A percentile compares a stretch with the other conserved stretches of the same genome.
Conservation (phyloP, 352 stramenopile genomes). For the Peronospora belbahrii region DNA sequence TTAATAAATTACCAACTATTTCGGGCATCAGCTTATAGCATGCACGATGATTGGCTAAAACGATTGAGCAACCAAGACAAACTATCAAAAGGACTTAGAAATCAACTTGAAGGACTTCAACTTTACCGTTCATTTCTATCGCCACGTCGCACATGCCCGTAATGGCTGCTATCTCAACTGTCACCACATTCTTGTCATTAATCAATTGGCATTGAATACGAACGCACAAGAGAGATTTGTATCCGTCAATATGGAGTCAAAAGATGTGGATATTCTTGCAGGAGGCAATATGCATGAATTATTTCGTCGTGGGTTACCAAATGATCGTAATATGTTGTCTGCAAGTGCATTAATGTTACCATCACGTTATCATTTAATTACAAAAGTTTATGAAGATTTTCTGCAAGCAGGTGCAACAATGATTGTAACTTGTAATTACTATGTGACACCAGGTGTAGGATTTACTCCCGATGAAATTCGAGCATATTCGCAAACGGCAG, state of each 20-base stretch:
- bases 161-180: slow-evolving; percentile 7
- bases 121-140: slow-evolving; percentile 7
- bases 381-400: slow-evolving; percentile 66
- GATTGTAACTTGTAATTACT: slow-evolving; percentile 87
- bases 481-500: slow-evolving; percentile 53
- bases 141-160: slow-evolving; percentile 14
- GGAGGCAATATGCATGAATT: slow-evolving; percentile 87
- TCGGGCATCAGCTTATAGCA: neutral
- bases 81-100: too few relatives aligned
- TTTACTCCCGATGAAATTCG: slow-evolving; percentile 75
- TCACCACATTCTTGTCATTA: slow-evolving; percentile 6
- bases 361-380: slow-evolving; percentile 59
- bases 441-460: slow-evolving; percentile 76
- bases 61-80: too few relatives aligned
- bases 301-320: slow-evolving; percentile 67
- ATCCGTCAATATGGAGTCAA: too few relatives aligned
- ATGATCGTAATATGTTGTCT: slow-evolving; percentile 88
- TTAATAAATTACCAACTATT: too few relatives aligned
- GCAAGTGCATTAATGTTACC: slow-evolving; percentile 68
- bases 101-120: too few relatives aligned
- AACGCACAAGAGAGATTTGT: too few relatives aligned
- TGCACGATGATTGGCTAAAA: slow-evolving; percentile 6
- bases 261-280: slow-evolving; percentile 54
- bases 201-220: slow-evolving; percentile 8
- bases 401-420: slow-evolving; percentile 67